Percentiles rank a stretch among this genome's conserved stretches.
phyloP scores from a whole-genome alignment of 495 filamentous ascomycete species.

The Neurospora tetrasperma region DNA sequence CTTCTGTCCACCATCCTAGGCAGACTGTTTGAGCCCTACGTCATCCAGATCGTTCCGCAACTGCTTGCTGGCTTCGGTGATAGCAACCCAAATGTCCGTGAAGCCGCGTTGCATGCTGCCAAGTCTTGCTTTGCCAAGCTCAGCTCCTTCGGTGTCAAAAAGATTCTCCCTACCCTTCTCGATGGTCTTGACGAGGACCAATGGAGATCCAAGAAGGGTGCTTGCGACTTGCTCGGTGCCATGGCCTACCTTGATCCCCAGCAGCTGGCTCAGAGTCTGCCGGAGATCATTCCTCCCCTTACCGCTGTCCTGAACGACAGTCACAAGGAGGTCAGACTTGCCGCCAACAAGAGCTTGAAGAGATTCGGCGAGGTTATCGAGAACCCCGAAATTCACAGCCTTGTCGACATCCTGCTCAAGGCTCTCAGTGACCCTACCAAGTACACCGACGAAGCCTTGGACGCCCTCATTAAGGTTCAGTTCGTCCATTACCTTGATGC shows the following conservation, averaged over 20 bases:
- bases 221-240: constrained; percentile 88
- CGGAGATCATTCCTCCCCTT: constrained; percentile 91
- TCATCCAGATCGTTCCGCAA: constrained; percentile 90
- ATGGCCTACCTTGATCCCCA: constrained; percentile 98
- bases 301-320: constrained; percentile 92
- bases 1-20: constrained; percentile 77
- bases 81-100: constrained; percentile 74
- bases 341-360: constrained; percentile 91
- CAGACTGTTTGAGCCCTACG: constrained; percentile 86
- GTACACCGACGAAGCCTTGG: constrained; percentile 89
- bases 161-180: constrained; percentile 82
- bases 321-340: constrained; percentile 87
- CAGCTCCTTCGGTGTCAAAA: constrained; percentile 91
- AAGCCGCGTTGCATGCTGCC: constrained; percentile 82
- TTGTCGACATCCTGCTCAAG: constrained; percentile 86
- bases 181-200: constrained; percentile 90
- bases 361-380: constrained; percentile 97
- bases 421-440: constrained; percentile 96
- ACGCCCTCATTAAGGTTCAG: constrained; percentile 86
- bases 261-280: constrained; percentile 82
- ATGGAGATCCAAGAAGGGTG: constrained; percentile 97
- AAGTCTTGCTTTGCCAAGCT: constrained; percentile 90
- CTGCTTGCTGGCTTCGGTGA: constrained; percentile 86
- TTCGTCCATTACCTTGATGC: constrained; percentile 96
- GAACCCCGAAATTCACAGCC: constrained; percentile 88